Base-by-base conservation (phyloP, 345 rosid species). In the Eucalyptus tenuipes region DNA sequence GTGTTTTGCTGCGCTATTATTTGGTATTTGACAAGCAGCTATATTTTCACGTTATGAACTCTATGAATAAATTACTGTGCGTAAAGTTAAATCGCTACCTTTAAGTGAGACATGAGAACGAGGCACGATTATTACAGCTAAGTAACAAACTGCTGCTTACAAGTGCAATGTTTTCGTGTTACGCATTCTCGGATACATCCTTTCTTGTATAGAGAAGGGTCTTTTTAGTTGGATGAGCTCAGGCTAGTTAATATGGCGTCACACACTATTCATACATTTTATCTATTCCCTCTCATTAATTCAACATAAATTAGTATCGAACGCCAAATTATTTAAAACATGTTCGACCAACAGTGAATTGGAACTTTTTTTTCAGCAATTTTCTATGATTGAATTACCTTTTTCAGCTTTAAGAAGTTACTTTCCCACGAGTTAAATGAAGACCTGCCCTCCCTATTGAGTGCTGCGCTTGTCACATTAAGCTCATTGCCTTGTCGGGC, bases 1-100 rank as follows among this genome's bases (percentile, higher is more conserved):
- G 12, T 6, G 27, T 75, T 20, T 20, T 75, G 0, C 15, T 6
- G 15, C 2, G 0, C 27, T 40, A 3, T 40, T 75, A 37, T 2
- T 18, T 52, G 57, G 29, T 3, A 75, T 9, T 75, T 9, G 20
- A 25, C 9, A 2, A 37, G 82, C 29, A 42, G 4, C 22, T 42
- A 71, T 42, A 37, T 33, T 5, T 68, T 37, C 45, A 71, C 10
- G 25, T 75, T 10, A 40, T 2, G 14, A 10, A 37, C 47, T 40
- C 29, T 10, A 6, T 5, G 15, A 11, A 37, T 42, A 6, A 40
- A 75, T 75, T 40, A 20, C 2, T 9, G 7, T 9, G 4, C 25
- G 6, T 5, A 37, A 68, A 33, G 25, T 8, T 9, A 17, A 68
- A 37, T 71, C 13, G 0, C 44, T 18, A 71, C 7, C 20, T 17